These are phyloP conservation scores for Tylopilus sp. DNA, from an alignment of 1,284 basidiomycete species.

Conservation along the genomic window DNA sequence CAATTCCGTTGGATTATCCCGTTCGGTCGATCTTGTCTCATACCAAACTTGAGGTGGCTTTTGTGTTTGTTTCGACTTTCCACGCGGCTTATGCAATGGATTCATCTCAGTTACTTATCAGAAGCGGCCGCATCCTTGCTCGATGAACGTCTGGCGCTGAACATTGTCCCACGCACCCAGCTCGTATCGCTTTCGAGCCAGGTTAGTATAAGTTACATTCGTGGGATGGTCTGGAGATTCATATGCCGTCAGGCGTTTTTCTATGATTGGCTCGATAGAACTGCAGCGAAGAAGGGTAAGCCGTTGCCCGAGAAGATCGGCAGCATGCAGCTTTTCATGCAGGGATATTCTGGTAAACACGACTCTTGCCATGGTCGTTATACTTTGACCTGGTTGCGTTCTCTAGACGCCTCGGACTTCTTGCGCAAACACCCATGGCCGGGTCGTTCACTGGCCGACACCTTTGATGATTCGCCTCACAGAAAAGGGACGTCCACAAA, in stretches of 20 bases:
- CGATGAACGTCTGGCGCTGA: slow-evolving; percentile 68
- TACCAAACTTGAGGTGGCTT: slow-evolving; percentile 75
- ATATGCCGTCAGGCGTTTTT: slow-evolving; percentile 64
- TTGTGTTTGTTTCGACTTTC: background rate
- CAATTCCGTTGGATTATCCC: slow-evolving; percentile 82
- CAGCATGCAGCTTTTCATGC: slow-evolving; percentile 85
- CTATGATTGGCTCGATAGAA: slow-evolving; percentile 85
- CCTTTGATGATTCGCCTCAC: slow-evolving; percentile 78
- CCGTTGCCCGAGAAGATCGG: slow-evolving; percentile 82
- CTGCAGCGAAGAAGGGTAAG: slow-evolving; percentile 74
- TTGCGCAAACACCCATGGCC: slow-evolving; percentile 86
- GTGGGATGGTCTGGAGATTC: slow-evolving; percentile 4
- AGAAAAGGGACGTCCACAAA: slow-evolving; percentile 62
- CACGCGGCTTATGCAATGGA: background rate
- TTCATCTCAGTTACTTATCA: slow-evolving; percentile 51
- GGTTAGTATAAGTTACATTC: slow-evolving; percentile 39
- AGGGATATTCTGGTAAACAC: slow-evolving; percentile 70
- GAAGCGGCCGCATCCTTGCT: slow-evolving; percentile 86
- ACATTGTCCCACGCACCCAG: slow-evolving; percentile 85
- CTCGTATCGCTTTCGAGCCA: slow-evolving; percentile 79
- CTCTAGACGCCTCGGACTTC: slow-evolving; percentile 80
- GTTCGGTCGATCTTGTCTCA: slow-evolving; percentile 81
- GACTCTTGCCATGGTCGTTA: background rate
- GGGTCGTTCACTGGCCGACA: slow-evolving; percentile 76
- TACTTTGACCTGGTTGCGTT: background rate